phyloP scores from a whole-genome alignment of 352 stramenopile genomes.

The Pythium volutum region DNA sequence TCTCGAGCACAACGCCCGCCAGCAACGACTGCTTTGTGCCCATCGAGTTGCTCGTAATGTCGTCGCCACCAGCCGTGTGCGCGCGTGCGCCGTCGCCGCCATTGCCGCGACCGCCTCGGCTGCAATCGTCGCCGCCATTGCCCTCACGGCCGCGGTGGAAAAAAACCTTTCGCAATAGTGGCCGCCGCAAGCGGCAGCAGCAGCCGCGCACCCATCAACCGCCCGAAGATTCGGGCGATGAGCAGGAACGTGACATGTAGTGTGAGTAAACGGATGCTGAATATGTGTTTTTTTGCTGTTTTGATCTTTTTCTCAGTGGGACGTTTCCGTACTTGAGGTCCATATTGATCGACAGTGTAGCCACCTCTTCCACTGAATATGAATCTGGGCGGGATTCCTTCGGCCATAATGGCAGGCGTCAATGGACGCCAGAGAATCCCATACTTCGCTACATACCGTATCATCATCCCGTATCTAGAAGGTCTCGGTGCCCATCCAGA shows the following conservation, averaged over 20 bases:
- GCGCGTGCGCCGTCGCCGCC: not conserved
- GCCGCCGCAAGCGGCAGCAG: slow-evolving; percentile 16
- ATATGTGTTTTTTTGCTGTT: too few species aligned
- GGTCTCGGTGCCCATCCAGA: too few species aligned
- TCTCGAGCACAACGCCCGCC: slow-evolving; percentile 21
- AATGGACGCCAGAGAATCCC: too few species aligned
- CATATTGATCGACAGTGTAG: too few species aligned
- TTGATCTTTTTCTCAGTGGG: too few species aligned
- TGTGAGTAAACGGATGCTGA: too few species aligned
- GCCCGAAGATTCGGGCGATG: slow-evolving; percentile 32
- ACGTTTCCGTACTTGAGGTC: too few species aligned
- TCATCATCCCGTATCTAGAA: too few species aligned
- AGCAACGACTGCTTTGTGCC: slow-evolving; percentile 36
- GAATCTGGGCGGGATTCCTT: too few species aligned
- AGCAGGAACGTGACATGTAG: slow-evolving; percentile 35
- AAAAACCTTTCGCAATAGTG: slow-evolving; percentile 5
- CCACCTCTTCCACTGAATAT: too few species aligned
- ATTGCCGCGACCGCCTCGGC: not conserved
- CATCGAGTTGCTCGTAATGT: slow-evolving; percentile 29
- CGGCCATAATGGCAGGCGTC: too few species aligned
- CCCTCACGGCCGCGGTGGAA: slow-evolving; percentile 13
- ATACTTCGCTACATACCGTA: too few species aligned
- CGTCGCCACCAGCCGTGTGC: slow-evolving; percentile 16
- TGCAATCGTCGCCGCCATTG: not conserved
- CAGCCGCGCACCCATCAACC: slow-evolving; percentile 5